These are phyloP conservation scores for Lathyrus sativus DNA, from an alignment of 306 rosid genomes.

Conservation along the genomic window DNA sequence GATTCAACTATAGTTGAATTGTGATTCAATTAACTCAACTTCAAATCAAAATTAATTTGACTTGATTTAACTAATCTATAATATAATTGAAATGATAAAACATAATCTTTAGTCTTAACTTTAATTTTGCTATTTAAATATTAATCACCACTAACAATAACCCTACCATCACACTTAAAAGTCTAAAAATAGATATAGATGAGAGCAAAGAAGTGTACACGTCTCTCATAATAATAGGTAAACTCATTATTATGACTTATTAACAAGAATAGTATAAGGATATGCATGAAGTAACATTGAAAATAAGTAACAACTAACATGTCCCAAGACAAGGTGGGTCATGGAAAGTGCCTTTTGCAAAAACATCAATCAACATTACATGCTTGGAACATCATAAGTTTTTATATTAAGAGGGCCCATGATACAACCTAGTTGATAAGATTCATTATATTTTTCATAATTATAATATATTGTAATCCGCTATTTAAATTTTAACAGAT, in stretches of 20 bases:
- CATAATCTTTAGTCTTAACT: background rate
- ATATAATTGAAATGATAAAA: background rate
- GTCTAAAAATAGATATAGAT: slow-evolving; percentile 26
- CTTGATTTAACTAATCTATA: no score
- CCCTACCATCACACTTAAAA: slow-evolving; percentile 1
- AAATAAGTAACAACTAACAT: slow-evolving; percentile 27
- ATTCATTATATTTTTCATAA: slow-evolving; percentile 22
- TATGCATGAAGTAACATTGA: slow-evolving; percentile 26
- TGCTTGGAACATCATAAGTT: slow-evolving; percentile 14
- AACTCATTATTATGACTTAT: slow-evolving; percentile 27
- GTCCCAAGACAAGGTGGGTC: slow-evolving; percentile 35
- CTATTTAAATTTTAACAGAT: slow-evolving; percentile 9
- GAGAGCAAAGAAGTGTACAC: slow-evolving; percentile 5
- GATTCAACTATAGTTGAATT: background rate
- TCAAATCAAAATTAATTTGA: no score
- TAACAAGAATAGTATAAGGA: slow-evolving; percentile 27
- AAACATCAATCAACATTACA: slow-evolving; percentile 32
- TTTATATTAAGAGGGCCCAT: slow-evolving; percentile 31
- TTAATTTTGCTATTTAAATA: background rate
- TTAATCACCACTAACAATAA: background rate
- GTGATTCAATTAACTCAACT: background rate
- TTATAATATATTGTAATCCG: slow-evolving; percentile 20
- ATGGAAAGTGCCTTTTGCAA: slow-evolving; percentile 34
- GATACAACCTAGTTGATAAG: slow-evolving; percentile 13
- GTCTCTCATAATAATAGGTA: slow-evolving; percentile 24